Conservation (phyloP, 495 filamentous ascomycete genomes). For the Sabuloglossum arenarium region DNA sequence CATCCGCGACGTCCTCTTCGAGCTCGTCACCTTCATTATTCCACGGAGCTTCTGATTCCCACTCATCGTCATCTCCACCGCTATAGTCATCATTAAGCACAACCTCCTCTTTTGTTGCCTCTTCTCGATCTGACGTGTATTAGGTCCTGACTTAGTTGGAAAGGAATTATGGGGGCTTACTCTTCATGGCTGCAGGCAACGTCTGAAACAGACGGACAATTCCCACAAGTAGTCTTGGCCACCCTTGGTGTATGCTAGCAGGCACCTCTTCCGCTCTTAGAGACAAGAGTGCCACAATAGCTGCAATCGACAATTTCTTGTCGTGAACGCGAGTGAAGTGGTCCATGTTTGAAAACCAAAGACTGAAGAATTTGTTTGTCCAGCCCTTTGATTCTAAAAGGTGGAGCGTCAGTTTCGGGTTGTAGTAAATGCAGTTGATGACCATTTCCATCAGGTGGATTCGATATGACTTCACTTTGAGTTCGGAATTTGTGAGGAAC, state of each 20-base stretch:
- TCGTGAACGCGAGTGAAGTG: slow-evolving; percentile 87
- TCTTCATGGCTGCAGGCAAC: slow-evolving; percentile 65
- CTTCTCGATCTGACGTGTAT: slow-evolving; percentile 49
- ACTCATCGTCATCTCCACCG: slow-evolving; percentile 55
- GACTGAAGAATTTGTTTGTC: slow-evolving; percentile 99
- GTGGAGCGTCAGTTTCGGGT: slow-evolving; percentile 60
- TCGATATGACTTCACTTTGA: slow-evolving; percentile 71
- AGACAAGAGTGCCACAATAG: slow-evolving; percentile 67
- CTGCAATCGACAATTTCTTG: slow-evolving; percentile 92
- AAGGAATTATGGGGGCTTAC: slow-evolving; percentile 23
- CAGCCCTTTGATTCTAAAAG: slow-evolving; percentile 74
- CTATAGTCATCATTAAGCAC: slow-evolving; percentile 39
- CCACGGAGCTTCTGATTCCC: slow-evolving; percentile 53
- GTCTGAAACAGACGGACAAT: slow-evolving; percentile 83
- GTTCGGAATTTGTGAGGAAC: slow-evolving; percentile 47
- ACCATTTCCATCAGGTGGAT: slow-evolving; percentile 98
- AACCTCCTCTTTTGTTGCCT: slow-evolving; percentile 81
- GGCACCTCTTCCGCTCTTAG: slow-evolving; percentile 62
- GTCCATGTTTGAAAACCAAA: slow-evolving; percentile 94
- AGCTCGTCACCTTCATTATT: slow-evolving; percentile 39
- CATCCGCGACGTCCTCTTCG: slow-evolving; percentile 53
- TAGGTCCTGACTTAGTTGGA: background rate
- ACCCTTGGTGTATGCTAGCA: slow-evolving; percentile 74
- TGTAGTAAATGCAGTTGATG: slow-evolving; percentile 96
- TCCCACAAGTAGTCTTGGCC: slow-evolving; percentile 86